These are phyloP conservation scores for Purshia tridentata DNA, from an alignment of 306 rosid genomes.

Conservation along the genomic window DNA sequence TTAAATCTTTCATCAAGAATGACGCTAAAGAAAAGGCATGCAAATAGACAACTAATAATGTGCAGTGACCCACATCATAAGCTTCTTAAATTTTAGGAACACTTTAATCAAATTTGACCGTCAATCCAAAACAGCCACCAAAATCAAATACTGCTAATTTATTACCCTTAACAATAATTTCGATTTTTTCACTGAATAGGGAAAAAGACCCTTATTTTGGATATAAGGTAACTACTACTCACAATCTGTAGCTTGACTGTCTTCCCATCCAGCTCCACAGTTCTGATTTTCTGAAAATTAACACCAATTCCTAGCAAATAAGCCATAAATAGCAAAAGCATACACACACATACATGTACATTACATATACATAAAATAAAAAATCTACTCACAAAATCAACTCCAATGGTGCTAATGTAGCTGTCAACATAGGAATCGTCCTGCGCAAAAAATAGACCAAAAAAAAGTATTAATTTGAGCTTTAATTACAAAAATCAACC, in stretches of 20 bases:
- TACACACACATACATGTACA: background rate
- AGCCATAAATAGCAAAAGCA: background rate
- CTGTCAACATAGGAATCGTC: slow-evolving; percentile 94
- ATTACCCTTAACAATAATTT: background rate
- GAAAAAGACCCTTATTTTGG: background rate
- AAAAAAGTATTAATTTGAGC: background rate
- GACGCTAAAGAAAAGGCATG: background rate
- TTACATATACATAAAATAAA: background rate
- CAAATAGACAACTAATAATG: background rate
- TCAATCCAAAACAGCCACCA: background rate
- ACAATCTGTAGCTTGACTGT: slow-evolving; percentile 96
- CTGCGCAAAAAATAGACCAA: slow-evolving; percentile 29
- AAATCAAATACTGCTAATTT: background rate
- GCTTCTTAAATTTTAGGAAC: background rate
- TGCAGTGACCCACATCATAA: background rate
- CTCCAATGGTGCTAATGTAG: slow-evolving; percentile 96
- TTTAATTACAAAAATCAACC: background rate
- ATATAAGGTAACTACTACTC: slow-evolving; percentile 28
- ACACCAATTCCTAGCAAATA: background rate
- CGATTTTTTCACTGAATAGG: background rate
- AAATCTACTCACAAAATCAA: slow-evolving; percentile 69
- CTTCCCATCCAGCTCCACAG: slow-evolving; percentile 86
- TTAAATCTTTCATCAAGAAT: background rate
- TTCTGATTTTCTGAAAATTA: slow-evolving; percentile 80
- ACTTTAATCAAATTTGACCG: background rate